Base-by-base conservation (phyloP, 1,139 yeast genomes). In the Diutina mesorugosa region DNA sequence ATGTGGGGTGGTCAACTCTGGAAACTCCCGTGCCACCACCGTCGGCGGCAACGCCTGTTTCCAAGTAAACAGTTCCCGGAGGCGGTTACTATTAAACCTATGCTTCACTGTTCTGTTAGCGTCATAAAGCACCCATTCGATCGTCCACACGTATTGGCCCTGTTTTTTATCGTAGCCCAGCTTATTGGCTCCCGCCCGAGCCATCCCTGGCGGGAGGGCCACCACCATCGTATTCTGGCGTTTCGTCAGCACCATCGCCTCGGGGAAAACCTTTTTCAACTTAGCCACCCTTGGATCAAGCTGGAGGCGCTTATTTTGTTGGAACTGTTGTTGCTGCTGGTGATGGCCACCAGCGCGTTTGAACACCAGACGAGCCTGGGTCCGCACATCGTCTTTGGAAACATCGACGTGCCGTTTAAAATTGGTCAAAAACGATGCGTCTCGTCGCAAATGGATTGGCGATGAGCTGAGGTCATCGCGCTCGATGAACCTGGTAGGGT, bases 201-300 rank as follows among this genome's bases (percentile, higher is more conserved):
- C 46, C 54, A 51, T 51, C 14, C 54, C 54, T 18, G 53, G 41
- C 2, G 53, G 41, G 4, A 50, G 45, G 14, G n/a, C 32, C 6
- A 50, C 53, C 28, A 50, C 53, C 45, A 50, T 8, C 5, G 53
- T 50, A 32, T 50, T 50, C 16, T 50, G 53, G n/a, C 53, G 41
- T 18, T 50, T 50, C 10, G 53, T 30, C 16, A 16, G 14, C 26
- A 50, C 32, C 10, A 6, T n/a, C n/a, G 26, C 45, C 4, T 18
- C 26, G 3, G 45, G 45, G 16, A 50, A 50, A 3, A 50, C 45
- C 14, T 16, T n/a, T 50, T 50, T 30, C 4, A 50, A 9, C 28
- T 50, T 18, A 7, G 28, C 14, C 4, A 50, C 45, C 12, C 53
- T 26, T 1, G 53, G 53, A 32, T 50, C 53, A 4, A 32, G 35